Base-by-base conservation (phyloP, 2,329 filamentous ascomycete genomes). In the Huntiella abstrusa region DNA sequence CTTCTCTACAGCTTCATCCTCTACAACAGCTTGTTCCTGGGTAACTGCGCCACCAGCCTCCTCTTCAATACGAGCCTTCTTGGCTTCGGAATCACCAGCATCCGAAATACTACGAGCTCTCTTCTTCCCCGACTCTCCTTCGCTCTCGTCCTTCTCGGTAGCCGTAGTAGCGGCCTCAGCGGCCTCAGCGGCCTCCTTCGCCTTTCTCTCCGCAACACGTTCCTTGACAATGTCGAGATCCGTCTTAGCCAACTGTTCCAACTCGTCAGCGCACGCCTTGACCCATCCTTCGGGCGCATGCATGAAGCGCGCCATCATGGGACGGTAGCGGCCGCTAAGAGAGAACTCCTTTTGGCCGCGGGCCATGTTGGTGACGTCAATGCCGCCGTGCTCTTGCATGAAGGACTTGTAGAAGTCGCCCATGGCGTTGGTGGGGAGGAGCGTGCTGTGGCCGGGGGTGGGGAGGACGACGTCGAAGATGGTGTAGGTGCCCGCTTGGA, bases 391-490 rank as follows among this genome's bases (percentile, higher is more conserved):
- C 51, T 75, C 71, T 41, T 81, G 72, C 92, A 98, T 98, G 63
- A 95, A 92, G 2, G 75, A 70, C 52, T 71, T 71, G 64, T 96
- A 98, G 59, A 80, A 93, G 3, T 75, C 69, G n/a, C 81, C 84
- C 51, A 94, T 75, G 33, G 75, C 75, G 59, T 98, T 96, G 16
- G 68, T 59, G 0, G 91, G 91, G 58, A 96, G 98, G 33, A 83
- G 61, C 35, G 96, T 74, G 54, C 94, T 86, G 64, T 78, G 95
- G 13, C 91, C 91, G 0, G 91, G 91, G n/a, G 82, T 78, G 3
- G 92, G 88, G 2, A 98, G 70, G 10, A 98, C 87, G 51, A 96
- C 59, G 57, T 98, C 91, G 56, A 83, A 85, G 54, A 98, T 81
- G 34, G 70, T 75, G 62, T 80, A 95, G 49, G 72, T 69, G 8